phyloP scores from a whole-genome alignment of 805 yeast species.

The Yamadazyma sp. region DNA sequence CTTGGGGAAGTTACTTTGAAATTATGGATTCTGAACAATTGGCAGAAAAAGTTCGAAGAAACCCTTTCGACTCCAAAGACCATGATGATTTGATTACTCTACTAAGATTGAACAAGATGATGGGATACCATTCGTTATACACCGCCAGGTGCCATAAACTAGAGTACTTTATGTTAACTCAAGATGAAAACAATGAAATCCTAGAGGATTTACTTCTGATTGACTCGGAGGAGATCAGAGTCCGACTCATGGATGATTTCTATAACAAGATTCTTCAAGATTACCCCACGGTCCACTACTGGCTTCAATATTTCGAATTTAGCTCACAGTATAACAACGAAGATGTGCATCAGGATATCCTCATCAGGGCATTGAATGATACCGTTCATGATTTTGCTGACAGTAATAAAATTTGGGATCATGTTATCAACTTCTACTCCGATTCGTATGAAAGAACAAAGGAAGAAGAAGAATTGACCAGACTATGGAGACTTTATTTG shows the following conservation, averaged over 20 bases:
- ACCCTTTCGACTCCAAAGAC: conserved; percentile 14
- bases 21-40: conserved; percentile 14
- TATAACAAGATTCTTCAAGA: conserved; percentile 19
- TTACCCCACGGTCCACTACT: conserved; percentile 22
- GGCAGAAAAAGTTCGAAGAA: conserved; percentile 7
- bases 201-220: conserved; percentile 19
- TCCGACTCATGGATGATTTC: conserved; percentile 13
- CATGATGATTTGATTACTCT: conserved; percentile 20
- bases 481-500: conserved; percentile 23
- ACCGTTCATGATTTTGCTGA: conserved; percentile 25
- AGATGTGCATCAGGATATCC: conserved; percentile 13
- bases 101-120: conserved; percentile 10
- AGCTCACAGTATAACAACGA: conserved; percentile 2
- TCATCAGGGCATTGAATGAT: conserved; percentile 22
- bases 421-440: conserved; percentile 10
- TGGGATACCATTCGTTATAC: conserved; percentile 1
- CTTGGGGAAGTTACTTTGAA: no score
- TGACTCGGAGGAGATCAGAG: conserved; percentile 11
- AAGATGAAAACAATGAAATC: conserved; percentile 19
- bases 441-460: conserved; percentile 5
- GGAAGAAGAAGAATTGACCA: conserved; percentile 18
- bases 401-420: conserved; percentile 13
- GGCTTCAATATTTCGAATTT: conserved; percentile 22
- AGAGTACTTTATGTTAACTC: conserved; percentile 12
- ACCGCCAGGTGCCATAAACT: conserved; percentile 7